Evolutionary conservation across 345 rosid species (phyloP).

Genomic region (Citrus glauca): DNA sequence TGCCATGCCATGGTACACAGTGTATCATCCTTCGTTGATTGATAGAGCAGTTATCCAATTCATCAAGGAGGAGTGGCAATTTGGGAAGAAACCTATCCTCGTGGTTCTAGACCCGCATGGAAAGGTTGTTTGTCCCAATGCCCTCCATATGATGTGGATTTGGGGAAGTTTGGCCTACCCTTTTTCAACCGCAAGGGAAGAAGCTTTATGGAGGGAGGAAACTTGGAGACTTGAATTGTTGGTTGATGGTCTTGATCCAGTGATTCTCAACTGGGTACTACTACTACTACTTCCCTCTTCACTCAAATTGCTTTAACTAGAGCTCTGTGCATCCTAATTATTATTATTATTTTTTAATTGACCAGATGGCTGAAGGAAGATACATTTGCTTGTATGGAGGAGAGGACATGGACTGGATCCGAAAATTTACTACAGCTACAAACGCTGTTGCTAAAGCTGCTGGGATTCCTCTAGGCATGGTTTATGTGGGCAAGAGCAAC

Average conservation of each 20-base stretch:
- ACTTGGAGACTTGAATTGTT: slow-evolving; percentile 58
- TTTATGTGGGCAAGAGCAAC: slow-evolving; percentile 66
- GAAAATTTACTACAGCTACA: slow-evolving; percentile 36
- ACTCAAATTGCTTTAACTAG: not conserved
- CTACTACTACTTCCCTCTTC: slow-evolving; percentile 8
- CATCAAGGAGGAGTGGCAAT: slow-evolving; percentile 63
- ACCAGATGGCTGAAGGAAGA: slow-evolving; percentile 45
- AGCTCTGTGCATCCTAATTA: too few species aligned
- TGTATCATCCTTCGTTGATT: slow-evolving; percentile 51
- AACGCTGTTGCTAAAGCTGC: slow-evolving; percentile 33
- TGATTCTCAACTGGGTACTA: slow-evolving; percentile 43
- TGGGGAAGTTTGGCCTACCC: slow-evolving; percentile 77
- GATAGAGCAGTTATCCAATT: slow-evolving; percentile 46
- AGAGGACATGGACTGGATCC: slow-evolving; percentile 71
- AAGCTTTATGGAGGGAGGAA: slow-evolving; percentile 59
- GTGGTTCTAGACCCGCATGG: slow-evolving; percentile 84
- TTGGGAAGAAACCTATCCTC: slow-evolving; percentile 57
- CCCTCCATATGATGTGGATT: slow-evolving; percentile 83
- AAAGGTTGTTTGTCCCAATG: slow-evolving; percentile 60
- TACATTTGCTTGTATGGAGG: slow-evolving; percentile 74
- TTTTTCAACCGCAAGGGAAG: slow-evolving; percentile 57
- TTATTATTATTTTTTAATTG: not conserved
- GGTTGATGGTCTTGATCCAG: slow-evolving; percentile 47
- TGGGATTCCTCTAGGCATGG: slow-evolving; percentile 44
- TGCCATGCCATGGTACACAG: slow-evolving; percentile 74